phyloP scores from a whole-genome alignment of 2,329 filamentous ascomycete genomes.

The Beauveria varroae region DNA sequence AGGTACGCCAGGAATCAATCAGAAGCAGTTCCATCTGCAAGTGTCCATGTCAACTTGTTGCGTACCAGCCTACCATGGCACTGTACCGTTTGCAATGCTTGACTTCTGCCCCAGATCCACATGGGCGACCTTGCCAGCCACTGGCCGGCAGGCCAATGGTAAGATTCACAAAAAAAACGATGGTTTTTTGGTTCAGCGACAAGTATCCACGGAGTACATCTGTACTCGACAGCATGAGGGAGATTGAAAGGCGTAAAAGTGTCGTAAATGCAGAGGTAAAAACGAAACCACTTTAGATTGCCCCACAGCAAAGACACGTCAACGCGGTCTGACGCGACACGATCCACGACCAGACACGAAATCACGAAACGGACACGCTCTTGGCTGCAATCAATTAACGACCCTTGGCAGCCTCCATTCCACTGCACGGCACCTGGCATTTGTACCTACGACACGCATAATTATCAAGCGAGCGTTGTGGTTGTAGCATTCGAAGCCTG shows the following conservation, averaged over 20 bases:
- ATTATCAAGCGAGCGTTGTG: not conserved
- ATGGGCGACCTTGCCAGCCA: not conserved
- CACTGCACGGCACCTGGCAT: not conserved
- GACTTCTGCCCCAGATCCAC: not conserved
- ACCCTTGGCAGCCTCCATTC: conserved; percentile 8
- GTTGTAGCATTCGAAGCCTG: not conserved
- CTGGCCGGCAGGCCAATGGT: not conserved
- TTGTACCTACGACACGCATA: not conserved
- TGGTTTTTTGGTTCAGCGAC: not conserved
- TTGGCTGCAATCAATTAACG: conserved; percentile 16
- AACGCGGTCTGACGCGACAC: conserved; percentile 8
- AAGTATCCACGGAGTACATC: not conserved
- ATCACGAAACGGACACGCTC: conserved; percentile 40
- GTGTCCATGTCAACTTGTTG: not conserved
- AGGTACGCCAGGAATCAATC: not conserved
- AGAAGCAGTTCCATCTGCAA: not conserved
- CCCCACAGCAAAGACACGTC: not conserved
- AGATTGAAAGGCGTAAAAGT: not conserved
- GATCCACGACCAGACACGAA: conserved; percentile 27
- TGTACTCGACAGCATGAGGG: no score
- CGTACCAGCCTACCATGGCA: not conserved
- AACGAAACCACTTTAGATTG: conserved; percentile 10
- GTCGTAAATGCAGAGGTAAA: not conserved
- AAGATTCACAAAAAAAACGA: not conserved
- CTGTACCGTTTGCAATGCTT: not conserved